Base-by-base conservation (phyloP, 768 basidiomycete genomes). In the Auriscalpium microsporum region DNA sequence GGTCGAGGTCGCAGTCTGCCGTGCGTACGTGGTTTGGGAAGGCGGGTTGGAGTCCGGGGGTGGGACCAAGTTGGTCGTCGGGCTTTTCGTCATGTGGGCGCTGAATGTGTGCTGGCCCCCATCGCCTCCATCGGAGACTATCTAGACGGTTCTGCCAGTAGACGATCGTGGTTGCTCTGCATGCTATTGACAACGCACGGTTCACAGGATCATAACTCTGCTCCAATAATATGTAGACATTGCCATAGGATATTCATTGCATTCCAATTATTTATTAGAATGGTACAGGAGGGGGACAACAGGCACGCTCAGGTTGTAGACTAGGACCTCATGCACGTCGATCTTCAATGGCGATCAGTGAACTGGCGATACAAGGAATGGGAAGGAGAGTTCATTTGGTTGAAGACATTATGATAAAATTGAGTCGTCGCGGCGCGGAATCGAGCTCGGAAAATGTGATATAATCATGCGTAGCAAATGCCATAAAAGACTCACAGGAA, bases 41-140 rank as follows among this genome's bases (percentile, higher is more conserved):
- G 52, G 58, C 63, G 40, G 66, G 69, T 52, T 69, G 72, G 60
- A 65, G 65, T 59, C 66, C 70, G n/a, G 76, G 79, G 45, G 64
- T 76, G 35, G 71, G 56, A 68, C 74, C 14, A 79, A 72, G 55
- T 58, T 79, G 19, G 67, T 68, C 9, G 61, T 77, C 37, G 73
- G 73, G 23, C 53, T 76, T 10, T 64, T 71, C 14, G 64, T 74
- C 1, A 77, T 90, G 73, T 90, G 87, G 88, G 53, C 78, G 36
- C 63, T 81, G 48, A 91, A 90, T 64, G 62, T 81, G 47, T 63
- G 87, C 10, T 89, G 82, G 82, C 63, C 68, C 57, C 68, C 74
- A 50, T 66, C 61, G 82, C 63, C 68, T 57, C 68, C 74, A 50
- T 66, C 61, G 36, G 14, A 45, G 10, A 14, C 42, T 48, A 4